phyloP scores from a whole-genome alignment of 169 alveolate genomes.

The Eimeria maxima region DNA sequence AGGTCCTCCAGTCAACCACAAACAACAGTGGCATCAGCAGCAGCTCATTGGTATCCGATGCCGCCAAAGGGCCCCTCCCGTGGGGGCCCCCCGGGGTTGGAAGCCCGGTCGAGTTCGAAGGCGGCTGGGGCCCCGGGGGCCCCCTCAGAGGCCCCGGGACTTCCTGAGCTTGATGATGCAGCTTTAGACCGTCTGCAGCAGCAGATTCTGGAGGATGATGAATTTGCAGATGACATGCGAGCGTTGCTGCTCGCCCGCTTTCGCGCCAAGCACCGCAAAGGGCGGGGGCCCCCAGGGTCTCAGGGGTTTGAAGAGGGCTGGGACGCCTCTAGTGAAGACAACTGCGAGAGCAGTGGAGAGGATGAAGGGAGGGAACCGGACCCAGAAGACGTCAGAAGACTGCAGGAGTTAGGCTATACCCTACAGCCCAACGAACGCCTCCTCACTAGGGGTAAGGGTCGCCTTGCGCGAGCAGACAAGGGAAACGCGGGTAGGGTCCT shows the following conservation, averaged over 20 bases:
- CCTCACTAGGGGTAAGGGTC: background rate
- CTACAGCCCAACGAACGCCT: conserved; percentile 57
- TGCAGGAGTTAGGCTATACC: conserved; percentile 35
- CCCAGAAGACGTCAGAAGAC: background rate
- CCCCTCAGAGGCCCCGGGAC: conserved; percentile 28
- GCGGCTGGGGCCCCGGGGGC: background rate
- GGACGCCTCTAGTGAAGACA: background rate
- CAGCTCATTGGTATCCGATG: background rate
- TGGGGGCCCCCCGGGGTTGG: conserved; percentile 1
- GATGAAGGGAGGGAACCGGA: background rate
- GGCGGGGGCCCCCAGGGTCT: conserved; percentile 9
- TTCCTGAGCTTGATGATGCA: conserved; percentile 38
- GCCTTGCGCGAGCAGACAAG: background rate
- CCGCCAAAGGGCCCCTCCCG: conserved; percentile 30
- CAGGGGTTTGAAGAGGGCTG: background rate
- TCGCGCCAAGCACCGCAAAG: conserved; percentile 48
- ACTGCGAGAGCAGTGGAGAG: background rate
- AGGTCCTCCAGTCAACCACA: background rate
- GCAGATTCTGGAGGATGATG: conserved; percentile 55
- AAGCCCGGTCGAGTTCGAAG: background rate
- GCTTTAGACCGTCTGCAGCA: conserved; percentile 40
- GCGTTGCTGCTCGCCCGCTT: conserved; percentile 70
- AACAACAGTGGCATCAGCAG: background rate
- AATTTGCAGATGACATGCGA: conserved; percentile 50
- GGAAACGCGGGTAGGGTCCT: background rate